Evolutionary conservation across 768 basidiomycete genomes (phyloP).

Genomic region (Boletus barrowsii): DNA sequence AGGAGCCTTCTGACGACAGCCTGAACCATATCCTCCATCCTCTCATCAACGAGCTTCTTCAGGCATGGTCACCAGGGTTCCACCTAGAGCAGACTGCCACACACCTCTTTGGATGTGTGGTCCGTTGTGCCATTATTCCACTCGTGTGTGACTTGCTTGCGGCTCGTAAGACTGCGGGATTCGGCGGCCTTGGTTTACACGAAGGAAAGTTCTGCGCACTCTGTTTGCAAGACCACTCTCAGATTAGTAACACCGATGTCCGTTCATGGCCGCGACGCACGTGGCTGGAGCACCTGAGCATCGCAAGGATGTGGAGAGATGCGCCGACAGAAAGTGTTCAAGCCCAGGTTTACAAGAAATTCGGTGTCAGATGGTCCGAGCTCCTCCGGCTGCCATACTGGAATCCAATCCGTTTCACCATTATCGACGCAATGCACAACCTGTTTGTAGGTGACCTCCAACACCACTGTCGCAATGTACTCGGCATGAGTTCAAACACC

Average conservation of each 20-base stretch:
- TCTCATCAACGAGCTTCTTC: background rate
- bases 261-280: background rate
- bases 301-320: background rate
- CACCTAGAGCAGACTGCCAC: background rate
- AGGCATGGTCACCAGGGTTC: background rate
- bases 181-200: background rate
- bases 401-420: background rate
- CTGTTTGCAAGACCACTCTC: background rate
- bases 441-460: too few relatives aligned
- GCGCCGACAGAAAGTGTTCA: background rate
- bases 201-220: background rate
- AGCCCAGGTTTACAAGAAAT: background rate
- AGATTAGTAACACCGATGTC: background rate
- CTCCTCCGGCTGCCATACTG: background rate
- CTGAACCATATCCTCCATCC: background rate
- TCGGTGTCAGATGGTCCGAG: background rate
- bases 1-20: background rate
- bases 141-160: background rate
- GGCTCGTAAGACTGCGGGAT: background rate
- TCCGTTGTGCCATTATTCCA: background rate
- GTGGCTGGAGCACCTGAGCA: background rate
- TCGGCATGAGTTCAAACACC: too few relatives aligned
- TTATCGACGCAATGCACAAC: too few relatives aligned
- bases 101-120: background rate
- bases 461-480: too few relatives aligned